Evolutionary conservation across 352 stramenopile genomes (phyloP).

Genomic region (Aphanomyces astaci): DNA sequence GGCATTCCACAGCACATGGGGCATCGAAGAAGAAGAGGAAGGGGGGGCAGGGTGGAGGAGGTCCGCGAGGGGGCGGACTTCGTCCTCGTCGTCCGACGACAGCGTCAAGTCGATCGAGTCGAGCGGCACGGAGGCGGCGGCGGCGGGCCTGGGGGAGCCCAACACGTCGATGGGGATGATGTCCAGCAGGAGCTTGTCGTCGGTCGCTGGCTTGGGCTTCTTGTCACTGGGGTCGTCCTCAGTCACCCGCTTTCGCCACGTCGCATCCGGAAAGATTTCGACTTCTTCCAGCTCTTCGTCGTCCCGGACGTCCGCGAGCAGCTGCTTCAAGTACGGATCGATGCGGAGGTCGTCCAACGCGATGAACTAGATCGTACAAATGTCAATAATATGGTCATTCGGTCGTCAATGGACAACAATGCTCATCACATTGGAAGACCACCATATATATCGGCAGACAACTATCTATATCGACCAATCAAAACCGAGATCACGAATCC

Average conservation of each 20-base stretch:
- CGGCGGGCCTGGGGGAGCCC: conserved; percentile 27
- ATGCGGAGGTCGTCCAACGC: conserved; percentile 80
- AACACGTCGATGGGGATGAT: neutral
- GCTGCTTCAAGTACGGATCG: conserved; percentile 84
- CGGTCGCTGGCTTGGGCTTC: conserved; percentile 44
- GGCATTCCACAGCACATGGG: neutral
- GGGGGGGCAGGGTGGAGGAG: too few species aligned
- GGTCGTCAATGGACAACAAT: too few species aligned
- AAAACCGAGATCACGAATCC: too few species aligned
- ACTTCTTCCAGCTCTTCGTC: conserved; percentile 85
- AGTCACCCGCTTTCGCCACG: conserved; percentile 56
- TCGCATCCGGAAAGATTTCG: conserved; percentile 81
- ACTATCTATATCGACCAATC: too few species aligned
- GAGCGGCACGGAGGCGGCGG: conserved; percentile 25
- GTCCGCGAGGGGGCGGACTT: conserved; percentile 16
- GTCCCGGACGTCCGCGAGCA: conserved; percentile 75
- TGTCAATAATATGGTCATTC: too few species aligned
- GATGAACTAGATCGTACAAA: too few species aligned
- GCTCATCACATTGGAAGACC: too few species aligned
- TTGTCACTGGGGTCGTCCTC: conserved; percentile 42
- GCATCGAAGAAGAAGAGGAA: too few species aligned
- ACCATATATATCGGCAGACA: too few species aligned
- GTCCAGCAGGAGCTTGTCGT: conserved; percentile 14
- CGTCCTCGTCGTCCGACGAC: conserved; percentile 61
- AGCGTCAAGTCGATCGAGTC: conserved; percentile 69